Percentiles rank a stretch among this genome's conserved stretches.
These are phyloP conservation scores for Ustilago loliicola DNA, from an alignment of 1,284 basidiomycete genomes.

Conservation along the genomic window DNA sequence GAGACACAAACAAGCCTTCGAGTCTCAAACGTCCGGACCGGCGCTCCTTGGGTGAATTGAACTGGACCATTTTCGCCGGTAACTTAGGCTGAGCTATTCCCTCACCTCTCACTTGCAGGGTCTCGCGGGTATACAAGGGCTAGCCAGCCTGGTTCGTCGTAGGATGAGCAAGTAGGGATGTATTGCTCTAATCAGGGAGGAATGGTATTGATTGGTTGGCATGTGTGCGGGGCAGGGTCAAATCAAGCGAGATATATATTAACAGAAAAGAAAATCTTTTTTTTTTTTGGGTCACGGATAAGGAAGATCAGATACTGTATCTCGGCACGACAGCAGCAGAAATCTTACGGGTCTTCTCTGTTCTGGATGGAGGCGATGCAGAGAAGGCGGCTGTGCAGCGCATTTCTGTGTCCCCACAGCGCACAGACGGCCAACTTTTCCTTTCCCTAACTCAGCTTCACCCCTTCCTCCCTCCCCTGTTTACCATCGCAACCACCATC, in stretches of 20 bases:
- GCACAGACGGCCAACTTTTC: neutral
- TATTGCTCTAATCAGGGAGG: too few species aligned
- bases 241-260: neutral
- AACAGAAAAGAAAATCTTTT: neutral
- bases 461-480: neutral
- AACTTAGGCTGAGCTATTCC: too few species aligned
- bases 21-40: too few species aligned
- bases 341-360: neutral
- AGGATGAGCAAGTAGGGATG: too few species aligned
- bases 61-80: too few species aligned
- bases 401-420: neutral
- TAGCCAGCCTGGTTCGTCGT: neutral
- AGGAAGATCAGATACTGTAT: slow-evolving; percentile 6
- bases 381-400: neutral
- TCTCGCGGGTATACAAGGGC: too few species aligned
- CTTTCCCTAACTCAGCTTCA: neutral
- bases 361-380: neutral
- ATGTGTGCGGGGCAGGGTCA: neutral
- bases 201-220: neutral
- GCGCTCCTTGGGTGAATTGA: too few species aligned
- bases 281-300: slow-evolving; percentile 15
- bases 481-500: neutral
- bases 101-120: too few species aligned
- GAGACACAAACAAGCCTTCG: too few species aligned
- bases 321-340: slow-evolving; percentile 3